Conservation (phyloP, 805 yeast species). For the Hanseniaspora lachancei region DNA sequence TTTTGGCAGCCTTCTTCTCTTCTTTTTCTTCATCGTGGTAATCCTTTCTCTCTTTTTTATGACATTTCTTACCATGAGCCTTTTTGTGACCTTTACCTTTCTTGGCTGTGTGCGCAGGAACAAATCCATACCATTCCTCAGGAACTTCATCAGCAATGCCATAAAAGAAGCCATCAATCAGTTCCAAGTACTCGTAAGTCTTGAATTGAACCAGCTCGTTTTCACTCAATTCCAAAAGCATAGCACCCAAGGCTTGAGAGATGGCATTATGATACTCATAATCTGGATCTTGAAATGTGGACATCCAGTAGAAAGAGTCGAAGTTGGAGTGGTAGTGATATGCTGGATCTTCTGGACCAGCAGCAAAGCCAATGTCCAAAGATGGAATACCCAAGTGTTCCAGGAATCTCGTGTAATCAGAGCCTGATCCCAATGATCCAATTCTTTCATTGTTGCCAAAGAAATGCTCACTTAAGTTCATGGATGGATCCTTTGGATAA, state of each 20-base stretch:
- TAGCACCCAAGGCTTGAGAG: conserved; percentile 40
- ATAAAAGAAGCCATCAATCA: conserved; percentile 29
- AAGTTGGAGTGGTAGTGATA: conserved; percentile 69
- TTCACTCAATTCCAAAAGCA: conserved; percentile 38
- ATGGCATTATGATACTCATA: conserved; percentile 45
- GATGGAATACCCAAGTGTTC: conserved; percentile 51
- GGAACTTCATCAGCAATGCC: conserved; percentile 30
- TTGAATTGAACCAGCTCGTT: conserved; percentile 30
- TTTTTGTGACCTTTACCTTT: not conserved
- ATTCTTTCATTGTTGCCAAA: conserved; percentile 24
- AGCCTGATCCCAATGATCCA: conserved; percentile 49
- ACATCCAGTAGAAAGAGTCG: conserved; percentile 64
- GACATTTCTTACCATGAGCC: too few relatives aligned
- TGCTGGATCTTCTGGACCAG: conserved; percentile 38
- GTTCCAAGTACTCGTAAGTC: conserved; percentile 30
- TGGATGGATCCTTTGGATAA: conserved; percentile 31
- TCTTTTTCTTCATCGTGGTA: not conserved
- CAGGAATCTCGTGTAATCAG: conserved; percentile 52
- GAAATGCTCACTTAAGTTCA: conserved; percentile 29
- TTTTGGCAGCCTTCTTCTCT: not conserved
- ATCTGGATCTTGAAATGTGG: conserved; percentile 46
- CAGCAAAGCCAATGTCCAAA: conserved; percentile 44
- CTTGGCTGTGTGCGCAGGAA: conserved; percentile 3
- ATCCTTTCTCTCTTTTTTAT: not conserved
- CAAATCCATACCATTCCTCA: conserved; percentile 26